Conservation (phyloP, 2,329 filamentous ascomycete species). For the Ceratocystis albifundus region DNA sequence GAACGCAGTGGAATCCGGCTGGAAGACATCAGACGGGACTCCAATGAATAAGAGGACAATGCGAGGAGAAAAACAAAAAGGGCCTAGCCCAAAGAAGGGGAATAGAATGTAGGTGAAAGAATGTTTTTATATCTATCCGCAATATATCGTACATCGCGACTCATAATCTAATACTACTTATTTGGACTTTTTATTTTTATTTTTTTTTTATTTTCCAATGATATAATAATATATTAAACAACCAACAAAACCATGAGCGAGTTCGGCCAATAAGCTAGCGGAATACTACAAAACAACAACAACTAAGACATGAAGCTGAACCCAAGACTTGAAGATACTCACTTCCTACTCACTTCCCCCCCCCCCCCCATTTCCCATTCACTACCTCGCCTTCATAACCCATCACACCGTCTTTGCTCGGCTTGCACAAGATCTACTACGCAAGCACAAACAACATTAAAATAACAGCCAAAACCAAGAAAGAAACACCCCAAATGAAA, state of each 20-base stretch:
- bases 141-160: no score
- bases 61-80: conserved; percentile 32
- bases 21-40: conserved; percentile 37
- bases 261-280: not conserved
- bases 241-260: not conserved
- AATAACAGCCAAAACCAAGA: not conserved
- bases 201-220: not conserved
- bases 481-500: not conserved
- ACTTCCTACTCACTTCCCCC: not conserved
- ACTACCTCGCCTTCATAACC: not conserved
- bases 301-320: not conserved
- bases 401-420: not conserved
- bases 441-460: not conserved
- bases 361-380: not conserved
- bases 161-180: not conserved
- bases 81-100: not conserved
- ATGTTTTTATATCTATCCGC: not conserved
- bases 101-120: not conserved
- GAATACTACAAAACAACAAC: not conserved
- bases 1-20: conserved; percentile 65
- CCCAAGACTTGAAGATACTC: not conserved
- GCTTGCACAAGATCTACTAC: not conserved
- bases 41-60: not conserved
- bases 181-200: not conserved
- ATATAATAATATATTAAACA: conserved; percentile 6